These are phyloP conservation scores for Coelastrella sp. DNA, from an alignment of 139 green algal genomes.

Conservation along the genomic window DNA sequence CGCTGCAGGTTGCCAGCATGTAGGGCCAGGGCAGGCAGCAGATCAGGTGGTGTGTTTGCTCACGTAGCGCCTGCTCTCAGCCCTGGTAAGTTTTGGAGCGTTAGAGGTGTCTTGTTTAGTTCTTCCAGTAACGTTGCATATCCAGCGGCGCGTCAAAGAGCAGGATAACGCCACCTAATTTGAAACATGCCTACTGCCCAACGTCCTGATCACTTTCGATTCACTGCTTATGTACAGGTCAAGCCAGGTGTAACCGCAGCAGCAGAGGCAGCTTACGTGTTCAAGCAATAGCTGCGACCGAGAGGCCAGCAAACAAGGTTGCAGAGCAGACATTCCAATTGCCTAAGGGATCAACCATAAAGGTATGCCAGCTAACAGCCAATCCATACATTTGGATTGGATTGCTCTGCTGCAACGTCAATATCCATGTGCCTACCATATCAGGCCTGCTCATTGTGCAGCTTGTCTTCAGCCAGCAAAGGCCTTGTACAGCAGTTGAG, in stretches of 20 bases:
- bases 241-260: not conserved
- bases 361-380: not conserved
- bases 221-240: not conserved
- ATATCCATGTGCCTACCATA: no score
- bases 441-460: no score
- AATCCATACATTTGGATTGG: no score
- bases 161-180: not conserved
- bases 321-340: slow-evolving; percentile 21
- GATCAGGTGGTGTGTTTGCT: not conserved
- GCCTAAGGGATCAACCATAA: slow-evolving; percentile 10
- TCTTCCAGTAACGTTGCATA: no score
- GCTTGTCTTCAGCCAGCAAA: no score
- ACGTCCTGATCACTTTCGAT: not conserved
- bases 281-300: slow-evolving; percentile 34
- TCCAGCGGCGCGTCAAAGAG: no score
- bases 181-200: not conserved
- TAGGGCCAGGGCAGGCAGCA: not conserved
- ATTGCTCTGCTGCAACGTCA: no score
- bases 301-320: slow-evolving; percentile 30
- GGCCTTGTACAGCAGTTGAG: no score
- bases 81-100: not conserved
- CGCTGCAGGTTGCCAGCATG: not conserved
- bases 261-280: not conserved
- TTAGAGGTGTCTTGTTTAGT: no score
- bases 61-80: not conserved